Evolutionary conservation across 352 stramenopile genomes (phyloP).

Genomic region (Globisporangium viniferum): DNA sequence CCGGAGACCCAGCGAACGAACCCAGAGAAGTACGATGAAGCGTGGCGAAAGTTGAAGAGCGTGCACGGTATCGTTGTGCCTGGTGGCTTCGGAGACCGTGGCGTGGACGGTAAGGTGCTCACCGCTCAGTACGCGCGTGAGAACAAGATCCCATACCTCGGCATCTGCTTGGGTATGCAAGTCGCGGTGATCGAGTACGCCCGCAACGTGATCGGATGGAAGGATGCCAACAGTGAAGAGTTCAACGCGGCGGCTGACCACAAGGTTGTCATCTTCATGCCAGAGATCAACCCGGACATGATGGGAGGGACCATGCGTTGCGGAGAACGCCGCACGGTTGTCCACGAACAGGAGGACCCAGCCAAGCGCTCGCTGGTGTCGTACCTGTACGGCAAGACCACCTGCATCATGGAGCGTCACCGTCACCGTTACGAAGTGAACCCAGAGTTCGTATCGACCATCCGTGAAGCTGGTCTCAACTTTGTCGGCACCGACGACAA

Average conservation of each 20-base stretch:
- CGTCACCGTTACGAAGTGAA: constrained; percentile 99
- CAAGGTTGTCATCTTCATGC: constrained; percentile 99
- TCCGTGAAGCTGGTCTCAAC: constrained; percentile 92
- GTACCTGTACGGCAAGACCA: constrained; percentile 88
- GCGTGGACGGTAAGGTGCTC: constrained; percentile 97
- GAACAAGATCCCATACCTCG: constrained; percentile 95
- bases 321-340: constrained; percentile 93
- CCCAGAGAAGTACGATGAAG: constrained; percentile 66
- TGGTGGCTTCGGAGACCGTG: constrained; percentile 97
- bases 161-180: constrained; percentile 97
- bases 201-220: constrained; percentile 92
- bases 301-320: constrained; percentile 99
- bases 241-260: constrained; percentile 87
- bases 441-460: constrained; percentile 90
- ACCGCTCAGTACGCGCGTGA: constrained; percentile 95
- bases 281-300: constrained; percentile 96
- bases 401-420: constrained; percentile 94
- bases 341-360: constrained; percentile 86
- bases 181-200: constrained; percentile 96
- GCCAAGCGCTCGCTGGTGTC: constrained; percentile 85
- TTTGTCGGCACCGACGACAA: constrained; percentile 98
- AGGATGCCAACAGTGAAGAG: constrained; percentile 95
- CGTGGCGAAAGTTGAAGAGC: constrained; percentile 93
- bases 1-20: constrained; percentile 68
- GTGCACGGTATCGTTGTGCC: constrained; percentile 96